Evolutionary conservation across 305 asterid species (phyloP).

Genomic region (Stenogyne calaminthoides): DNA sequence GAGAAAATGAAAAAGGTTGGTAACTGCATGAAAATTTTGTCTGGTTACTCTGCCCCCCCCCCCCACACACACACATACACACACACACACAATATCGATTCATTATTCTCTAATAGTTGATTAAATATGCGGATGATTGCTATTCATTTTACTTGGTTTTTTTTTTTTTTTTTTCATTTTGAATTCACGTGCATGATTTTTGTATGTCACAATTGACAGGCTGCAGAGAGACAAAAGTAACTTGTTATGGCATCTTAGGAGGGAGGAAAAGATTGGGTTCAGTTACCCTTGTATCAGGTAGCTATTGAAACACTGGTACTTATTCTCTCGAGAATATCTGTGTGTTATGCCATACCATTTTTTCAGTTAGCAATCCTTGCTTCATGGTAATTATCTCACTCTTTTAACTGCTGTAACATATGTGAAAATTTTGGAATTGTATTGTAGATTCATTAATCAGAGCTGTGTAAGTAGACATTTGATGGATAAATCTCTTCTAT

Average conservation of each 20-base stretch:
- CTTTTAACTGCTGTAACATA: not conserved
- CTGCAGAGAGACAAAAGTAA: slow-evolving; percentile 45
- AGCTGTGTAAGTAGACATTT: not conserved
- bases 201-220: slow-evolving; percentile 26
- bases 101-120: too few relatives aligned
- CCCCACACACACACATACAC: too few relatives aligned
- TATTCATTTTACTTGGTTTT: not conserved
- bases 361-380: too few relatives aligned
- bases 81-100: too few relatives aligned
- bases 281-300: too few relatives aligned
- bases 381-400: not conserved
- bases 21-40: not conserved
- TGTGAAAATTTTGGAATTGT: not conserved
- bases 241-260: too few relatives aligned
- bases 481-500: too few relatives aligned
- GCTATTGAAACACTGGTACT: too few relatives aligned
- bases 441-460: not conserved
- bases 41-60: too few relatives aligned
- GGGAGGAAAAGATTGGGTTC: not conserved
- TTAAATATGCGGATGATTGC: not conserved
- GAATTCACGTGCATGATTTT: not conserved
- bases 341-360: too few relatives aligned
- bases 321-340: too few relatives aligned
- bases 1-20: slow-evolving; percentile 71
- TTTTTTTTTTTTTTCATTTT: not conserved